phyloP scores from a whole-genome alignment of 2,329 filamentous ascomycete genomes.

The Fusarium cyanostomum region DNA sequence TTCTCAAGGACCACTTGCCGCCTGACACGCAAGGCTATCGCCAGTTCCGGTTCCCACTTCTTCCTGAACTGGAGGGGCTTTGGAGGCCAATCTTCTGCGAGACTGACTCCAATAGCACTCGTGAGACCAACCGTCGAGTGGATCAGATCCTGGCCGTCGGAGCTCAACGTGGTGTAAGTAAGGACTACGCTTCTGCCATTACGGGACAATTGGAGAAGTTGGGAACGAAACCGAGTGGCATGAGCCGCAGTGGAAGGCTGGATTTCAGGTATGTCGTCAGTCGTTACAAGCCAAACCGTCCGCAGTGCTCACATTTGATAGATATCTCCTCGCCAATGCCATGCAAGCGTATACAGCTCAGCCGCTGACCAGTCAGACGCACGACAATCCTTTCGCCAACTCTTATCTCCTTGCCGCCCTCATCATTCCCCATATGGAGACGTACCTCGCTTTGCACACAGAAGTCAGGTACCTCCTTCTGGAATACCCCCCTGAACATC shows the following conservation, averaged over 20 bases:
- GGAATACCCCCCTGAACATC: constrained; percentile 66
- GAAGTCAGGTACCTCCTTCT: constrained; percentile 66
- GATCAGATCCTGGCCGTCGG: constrained; percentile 71
- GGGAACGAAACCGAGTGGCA: constrained; percentile 59
- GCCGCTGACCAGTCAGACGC: constrained; percentile 58
- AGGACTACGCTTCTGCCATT: constrained; percentile 59
- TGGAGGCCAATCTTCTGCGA: constrained; percentile 64
- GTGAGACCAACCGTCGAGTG: constrained; percentile 52
- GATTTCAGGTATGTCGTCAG: constrained; percentile 62
- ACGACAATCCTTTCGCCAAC: constrained; percentile 64
- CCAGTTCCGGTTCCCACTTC: constrained; percentile 58
- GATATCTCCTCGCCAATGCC: constrained; percentile 68
- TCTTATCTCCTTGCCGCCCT: constrained; percentile 65
- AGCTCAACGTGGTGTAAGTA: constrained; percentile 63
- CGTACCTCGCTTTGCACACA: constrained; percentile 63
- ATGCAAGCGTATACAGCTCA: constrained; percentile 67
- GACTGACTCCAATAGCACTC: constrained; percentile 42
- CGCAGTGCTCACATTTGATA: constrained; percentile 41
- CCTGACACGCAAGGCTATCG: constrained; percentile 57
- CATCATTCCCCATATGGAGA: constrained; percentile 68
- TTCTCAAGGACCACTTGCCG: constrained; percentile 62
- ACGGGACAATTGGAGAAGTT: constrained; percentile 64
- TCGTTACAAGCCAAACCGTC: not conserved
- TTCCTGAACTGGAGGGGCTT: constrained; percentile 59
- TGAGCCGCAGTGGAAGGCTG: constrained; percentile 64